phyloP scores from a whole-genome alignment of 2,329 filamentous ascomycete species.

The Apiospora phragmitis region DNA sequence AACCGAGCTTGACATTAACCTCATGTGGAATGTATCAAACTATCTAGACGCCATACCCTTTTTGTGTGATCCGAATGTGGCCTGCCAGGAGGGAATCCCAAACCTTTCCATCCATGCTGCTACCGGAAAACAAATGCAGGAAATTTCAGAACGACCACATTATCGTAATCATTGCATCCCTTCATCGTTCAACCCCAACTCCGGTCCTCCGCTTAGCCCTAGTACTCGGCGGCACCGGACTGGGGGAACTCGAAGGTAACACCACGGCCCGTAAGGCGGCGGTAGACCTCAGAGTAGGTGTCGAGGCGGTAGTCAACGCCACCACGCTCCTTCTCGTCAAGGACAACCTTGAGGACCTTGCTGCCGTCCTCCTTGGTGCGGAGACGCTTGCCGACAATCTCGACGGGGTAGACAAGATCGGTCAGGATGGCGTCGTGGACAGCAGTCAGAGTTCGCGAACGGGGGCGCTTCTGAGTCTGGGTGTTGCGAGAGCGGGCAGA shows the following conservation, averaged over 20 bases:
- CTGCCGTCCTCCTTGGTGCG: slow-evolving; percentile 98
- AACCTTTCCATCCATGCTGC: slow-evolving; percentile 27
- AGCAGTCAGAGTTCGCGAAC: slow-evolving; percentile 94
- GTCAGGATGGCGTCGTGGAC: slow-evolving; percentile 98
- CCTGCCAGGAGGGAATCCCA: slow-evolving; percentile 24
- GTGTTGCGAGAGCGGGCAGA: slow-evolving; percentile 94
- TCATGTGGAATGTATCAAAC: slow-evolving; percentile 40
- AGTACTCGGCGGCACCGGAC: slow-evolving; percentile 76
- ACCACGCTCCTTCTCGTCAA: slow-evolving; percentile 99
- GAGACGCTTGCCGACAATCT: slow-evolving; percentile 99
- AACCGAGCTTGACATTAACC: slow-evolving; percentile 40
- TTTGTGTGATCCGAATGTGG: slow-evolving; percentile 21
- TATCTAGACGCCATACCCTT: slow-evolving; percentile 53
- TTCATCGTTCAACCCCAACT: slow-evolving; percentile 5
- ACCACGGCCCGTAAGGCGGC: slow-evolving; percentile 91
- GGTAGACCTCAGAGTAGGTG: slow-evolving; percentile 99
- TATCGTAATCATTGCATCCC: slow-evolving; percentile 9
- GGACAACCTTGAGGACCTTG: slow-evolving; percentile 98
- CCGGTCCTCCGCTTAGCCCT: slow-evolving; percentile 47
- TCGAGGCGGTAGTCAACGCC: slow-evolving; percentile 99
- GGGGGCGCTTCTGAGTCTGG: slow-evolving; percentile 98
- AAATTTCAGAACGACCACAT: slow-evolving; percentile 8
- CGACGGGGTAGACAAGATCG: slow-evolving; percentile 98
- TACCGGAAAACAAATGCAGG: slow-evolving; percentile 21
- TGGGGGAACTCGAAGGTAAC: slow-evolving; percentile 99